A percentile compares a stretch with the other conserved stretches of the same genome.
Conservation (phyloP, 306 rosid genomes). For the Begonia fuchsioides region DNA sequence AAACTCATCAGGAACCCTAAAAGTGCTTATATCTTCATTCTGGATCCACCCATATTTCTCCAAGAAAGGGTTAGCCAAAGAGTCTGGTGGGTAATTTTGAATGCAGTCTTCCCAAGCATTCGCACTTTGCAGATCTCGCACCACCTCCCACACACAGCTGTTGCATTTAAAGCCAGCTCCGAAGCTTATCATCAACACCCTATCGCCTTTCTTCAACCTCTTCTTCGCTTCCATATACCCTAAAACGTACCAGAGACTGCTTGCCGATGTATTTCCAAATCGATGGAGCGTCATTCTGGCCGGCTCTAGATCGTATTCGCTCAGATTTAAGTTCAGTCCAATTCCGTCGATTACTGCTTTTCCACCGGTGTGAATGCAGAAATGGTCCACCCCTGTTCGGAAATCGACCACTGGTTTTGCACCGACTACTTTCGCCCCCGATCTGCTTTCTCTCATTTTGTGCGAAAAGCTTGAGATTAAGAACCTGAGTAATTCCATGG, state of each 20-base stretch:
- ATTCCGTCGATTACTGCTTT: conserved; percentile 1
- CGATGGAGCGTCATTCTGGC: conserved; percentile 61
- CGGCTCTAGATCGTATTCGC: conserved; percentile 48
- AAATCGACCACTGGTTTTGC: neutral
- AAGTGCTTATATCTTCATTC: neutral
- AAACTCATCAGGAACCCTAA: neutral
- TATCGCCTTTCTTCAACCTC: conserved; percentile 52
- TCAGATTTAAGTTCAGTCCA: conserved; percentile 5
- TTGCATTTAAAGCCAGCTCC: conserved; percentile 83
- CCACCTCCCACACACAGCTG: conserved; percentile 67
- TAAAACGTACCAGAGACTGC: conserved; percentile 65
- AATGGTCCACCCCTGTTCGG: neutral
- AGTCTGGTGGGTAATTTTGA: conserved; percentile 35
- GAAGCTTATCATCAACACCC: conserved; percentile 59
- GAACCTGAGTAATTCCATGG: conserved; percentile 43
- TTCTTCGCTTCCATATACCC: conserved; percentile 77
- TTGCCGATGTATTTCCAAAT: conserved; percentile 68
- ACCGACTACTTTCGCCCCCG: too few species aligned
- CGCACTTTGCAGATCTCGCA: conserved; percentile 34
- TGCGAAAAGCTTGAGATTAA: neutral
- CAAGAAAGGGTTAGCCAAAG: conserved; percentile 35
- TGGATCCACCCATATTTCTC: conserved; percentile 50
- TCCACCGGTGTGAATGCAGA: neutral
- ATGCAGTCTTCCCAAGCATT: conserved; percentile 58
- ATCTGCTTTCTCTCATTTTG: too few species aligned